Evolutionary conservation across 139 green algal species (phyloP).

Genomic region (Asterochloris erici): DNA sequence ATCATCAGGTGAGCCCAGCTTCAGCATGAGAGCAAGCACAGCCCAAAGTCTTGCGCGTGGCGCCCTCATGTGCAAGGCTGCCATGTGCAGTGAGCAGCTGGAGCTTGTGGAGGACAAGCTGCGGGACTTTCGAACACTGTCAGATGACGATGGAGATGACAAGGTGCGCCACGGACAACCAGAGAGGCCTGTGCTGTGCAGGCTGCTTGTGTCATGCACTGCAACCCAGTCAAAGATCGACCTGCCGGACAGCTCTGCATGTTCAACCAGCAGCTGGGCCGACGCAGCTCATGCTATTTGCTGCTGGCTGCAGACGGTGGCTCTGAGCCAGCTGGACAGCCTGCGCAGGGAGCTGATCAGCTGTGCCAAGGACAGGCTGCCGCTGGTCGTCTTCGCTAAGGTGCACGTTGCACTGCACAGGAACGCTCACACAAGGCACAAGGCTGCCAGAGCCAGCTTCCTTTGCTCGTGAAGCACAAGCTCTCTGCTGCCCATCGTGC

Average conservation of each 20-base stretch:
- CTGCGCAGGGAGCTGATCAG: constrained; percentile 44
- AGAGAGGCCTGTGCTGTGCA: no score
- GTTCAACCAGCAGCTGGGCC: no score
- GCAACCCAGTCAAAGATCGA: not conserved
- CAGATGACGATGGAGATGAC: constrained; percentile 34
- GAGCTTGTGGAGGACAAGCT: constrained; percentile 60
- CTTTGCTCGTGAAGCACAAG: no score
- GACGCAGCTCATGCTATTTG: not conserved
- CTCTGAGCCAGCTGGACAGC: constrained; percentile 48
- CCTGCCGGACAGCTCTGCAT: not conserved
- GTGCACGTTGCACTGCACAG: not conserved
- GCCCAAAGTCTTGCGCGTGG: no score
- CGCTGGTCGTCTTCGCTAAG: constrained; percentile 42
- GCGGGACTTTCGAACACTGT: constrained; percentile 33
- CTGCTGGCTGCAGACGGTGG: constrained; percentile 33
- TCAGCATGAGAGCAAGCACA: not conserved
- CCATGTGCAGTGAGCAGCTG: constrained; percentile 43
- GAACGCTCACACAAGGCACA: not conserved
- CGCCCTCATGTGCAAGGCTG: not conserved
- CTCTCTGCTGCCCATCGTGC: no score
- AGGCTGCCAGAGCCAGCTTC: no score
- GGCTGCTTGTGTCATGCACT: not conserved
- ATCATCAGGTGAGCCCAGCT: constrained; percentile 28
- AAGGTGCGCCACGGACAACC: constrained; percentile 21
- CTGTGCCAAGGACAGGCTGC: constrained; percentile 1